Conservation (phyloP, 345 rosid genomes). For the Citrus cavaleriei region DNA sequence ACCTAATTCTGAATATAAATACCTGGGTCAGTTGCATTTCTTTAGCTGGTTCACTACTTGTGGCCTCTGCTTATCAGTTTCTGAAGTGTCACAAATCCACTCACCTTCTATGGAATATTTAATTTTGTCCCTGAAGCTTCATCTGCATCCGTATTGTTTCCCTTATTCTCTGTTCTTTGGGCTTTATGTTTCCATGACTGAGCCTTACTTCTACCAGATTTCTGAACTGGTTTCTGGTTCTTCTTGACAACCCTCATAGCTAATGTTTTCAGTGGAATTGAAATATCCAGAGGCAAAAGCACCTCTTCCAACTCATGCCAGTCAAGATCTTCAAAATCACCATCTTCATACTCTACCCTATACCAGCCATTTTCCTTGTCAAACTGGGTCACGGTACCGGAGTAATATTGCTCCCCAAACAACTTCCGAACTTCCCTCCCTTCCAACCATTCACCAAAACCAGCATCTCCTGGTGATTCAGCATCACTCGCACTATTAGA, state of each 20-base stretch:
- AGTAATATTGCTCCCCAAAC: conserved; percentile 45
- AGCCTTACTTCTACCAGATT: conserved; percentile 5
- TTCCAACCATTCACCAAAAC: conserved; percentile 78
- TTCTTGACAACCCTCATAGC: conserved; percentile 46
- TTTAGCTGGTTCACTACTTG: not conserved
- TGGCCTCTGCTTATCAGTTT: not conserved
- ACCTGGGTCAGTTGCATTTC: not conserved
- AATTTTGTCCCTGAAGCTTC: conserved; percentile 1
- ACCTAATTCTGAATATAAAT: not conserved
- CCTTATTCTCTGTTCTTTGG: conserved; percentile 1
- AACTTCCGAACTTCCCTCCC: conserved; percentile 72
- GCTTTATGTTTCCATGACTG: conserved; percentile 11
- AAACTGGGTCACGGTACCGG: conserved; percentile 54
- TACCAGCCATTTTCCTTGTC: conserved; percentile 79
- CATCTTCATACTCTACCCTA: conserved; percentile 80
- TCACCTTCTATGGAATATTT: not conserved
- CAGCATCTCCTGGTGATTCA: conserved; percentile 26
- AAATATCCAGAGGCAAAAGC: conserved; percentile 66
- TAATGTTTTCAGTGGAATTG: conserved; percentile 55
- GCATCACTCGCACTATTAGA: conserved; percentile 15
- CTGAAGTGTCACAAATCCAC: not conserved
- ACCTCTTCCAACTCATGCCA: conserved; percentile 68
- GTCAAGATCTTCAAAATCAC: conserved; percentile 80
- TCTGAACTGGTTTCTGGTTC: conserved; percentile 29
- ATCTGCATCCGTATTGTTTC: conserved; percentile 8